Conservation (phyloP, 768 basidiomycete species). For the Boletellus ananas region DNA sequence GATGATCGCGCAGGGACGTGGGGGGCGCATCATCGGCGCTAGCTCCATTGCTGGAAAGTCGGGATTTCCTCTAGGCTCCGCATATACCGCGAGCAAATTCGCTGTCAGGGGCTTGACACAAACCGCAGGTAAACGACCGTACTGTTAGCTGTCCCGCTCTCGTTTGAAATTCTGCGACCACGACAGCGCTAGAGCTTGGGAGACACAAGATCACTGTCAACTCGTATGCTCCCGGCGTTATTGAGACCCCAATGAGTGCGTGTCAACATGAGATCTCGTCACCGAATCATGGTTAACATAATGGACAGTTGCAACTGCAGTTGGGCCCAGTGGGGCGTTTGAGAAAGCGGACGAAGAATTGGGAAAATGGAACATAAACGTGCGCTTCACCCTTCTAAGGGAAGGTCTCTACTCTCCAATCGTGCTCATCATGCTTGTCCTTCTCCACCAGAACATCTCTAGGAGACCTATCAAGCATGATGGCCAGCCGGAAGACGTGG, state of each 20-base stretch:
- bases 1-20: conserved; percentile 51
- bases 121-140: conserved; percentile 24
- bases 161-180: neutral
- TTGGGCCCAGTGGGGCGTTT: too few species aligned
- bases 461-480: conserved; percentile 16
- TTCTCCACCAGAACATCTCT: too few species aligned
- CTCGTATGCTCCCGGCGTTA: conserved; percentile 37
- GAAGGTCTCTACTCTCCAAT: neutral
- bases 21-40: conserved; percentile 52
- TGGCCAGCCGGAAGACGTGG: conserved; percentile 30
- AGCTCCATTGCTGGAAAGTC: conserved; percentile 1
- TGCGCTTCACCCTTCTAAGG: neutral
- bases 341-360: too few species aligned
- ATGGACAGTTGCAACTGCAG: too few species aligned
- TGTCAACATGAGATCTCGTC: neutral
- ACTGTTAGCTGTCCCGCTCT: too few species aligned
- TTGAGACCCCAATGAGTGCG: conserved; percentile 32
- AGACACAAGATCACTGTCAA: conserved; percentile 38
- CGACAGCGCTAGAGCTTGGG: conserved; percentile 29
- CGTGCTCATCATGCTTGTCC: too few species aligned
- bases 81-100: conserved; percentile 28
- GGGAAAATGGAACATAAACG: too few species aligned
- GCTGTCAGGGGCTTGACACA: conserved; percentile 39
- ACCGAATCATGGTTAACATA: too few species aligned
- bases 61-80: conserved; percentile 21